A percentile compares a stretch with the other conserved stretches of the same genome.
Conservation (phyloP, 1,139 yeast species). For the Candida tropicalis region DNA sequence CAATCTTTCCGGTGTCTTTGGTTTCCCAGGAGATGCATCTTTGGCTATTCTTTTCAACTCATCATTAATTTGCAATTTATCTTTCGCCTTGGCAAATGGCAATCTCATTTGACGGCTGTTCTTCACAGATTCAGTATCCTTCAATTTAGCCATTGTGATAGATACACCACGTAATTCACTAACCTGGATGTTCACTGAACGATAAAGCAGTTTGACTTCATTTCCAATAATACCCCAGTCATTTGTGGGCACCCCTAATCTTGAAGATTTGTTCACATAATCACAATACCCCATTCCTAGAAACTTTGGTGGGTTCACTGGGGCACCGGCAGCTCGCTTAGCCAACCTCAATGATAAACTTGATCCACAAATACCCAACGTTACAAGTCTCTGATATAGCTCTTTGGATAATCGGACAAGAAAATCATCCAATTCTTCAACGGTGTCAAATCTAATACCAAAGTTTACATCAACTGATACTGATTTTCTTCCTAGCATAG, state of each 20-base stretch:
- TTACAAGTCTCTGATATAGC: constrained; percentile 52
- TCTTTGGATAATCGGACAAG: constrained; percentile 61
- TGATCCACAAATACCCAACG: constrained; percentile 55
- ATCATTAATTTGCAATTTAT: constrained; percentile 13
- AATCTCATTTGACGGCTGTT: constrained; percentile 43
- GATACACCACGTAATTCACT: constrained; percentile 79
- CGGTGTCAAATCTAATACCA: constrained; percentile 76
- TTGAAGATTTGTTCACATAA: constrained; percentile 57
- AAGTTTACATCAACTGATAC: constrained; percentile 89
- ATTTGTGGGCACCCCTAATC: constrained; percentile 65
- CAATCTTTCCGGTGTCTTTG: constrained; percentile 8
- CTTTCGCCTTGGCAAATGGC: constrained; percentile 27
- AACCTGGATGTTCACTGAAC: constrained; percentile 62
- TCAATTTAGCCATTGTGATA: constrained; percentile 61
- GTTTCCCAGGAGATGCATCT: constrained; percentile 18
- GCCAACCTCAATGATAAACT: constrained; percentile 66
- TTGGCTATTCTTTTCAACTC: constrained; percentile 10
- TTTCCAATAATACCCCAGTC: constrained; percentile 63
- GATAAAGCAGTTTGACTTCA: constrained; percentile 59
- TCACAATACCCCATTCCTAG: constrained; percentile 86
- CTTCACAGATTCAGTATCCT: constrained; percentile 35
- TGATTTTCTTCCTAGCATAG: constrained; percentile 60
- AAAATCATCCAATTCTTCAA: constrained; percentile 65
- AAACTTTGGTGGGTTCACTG: constrained; percentile 72
- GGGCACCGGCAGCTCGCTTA: constrained; percentile 64